These are phyloP conservation scores for Ascochyta viciae-villosae DNA, from an alignment of 2,329 filamentous ascomycete genomes.

Conservation along the genomic window DNA sequence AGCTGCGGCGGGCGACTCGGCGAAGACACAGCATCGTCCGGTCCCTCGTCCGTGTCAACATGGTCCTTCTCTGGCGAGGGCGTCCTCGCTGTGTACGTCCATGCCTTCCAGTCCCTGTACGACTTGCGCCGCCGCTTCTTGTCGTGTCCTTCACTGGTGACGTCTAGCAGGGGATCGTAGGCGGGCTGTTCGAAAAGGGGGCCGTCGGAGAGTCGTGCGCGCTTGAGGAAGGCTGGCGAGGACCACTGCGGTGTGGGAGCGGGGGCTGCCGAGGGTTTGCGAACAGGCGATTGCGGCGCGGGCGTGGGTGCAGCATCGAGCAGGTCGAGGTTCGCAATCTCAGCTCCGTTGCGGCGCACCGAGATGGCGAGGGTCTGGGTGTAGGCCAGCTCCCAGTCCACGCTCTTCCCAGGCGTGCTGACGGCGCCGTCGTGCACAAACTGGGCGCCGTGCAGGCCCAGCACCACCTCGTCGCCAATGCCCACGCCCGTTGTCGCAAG, in stretches of 20 bases:
- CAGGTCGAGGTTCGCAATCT: constrained; percentile 61
- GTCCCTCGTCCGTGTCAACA: constrained; percentile 19
- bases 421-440: constrained; percentile 66
- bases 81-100: constrained; percentile 76
- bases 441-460: constrained; percentile 72
- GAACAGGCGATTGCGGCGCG: constrained; percentile 33
- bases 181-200: constrained; percentile 66
- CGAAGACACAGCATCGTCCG: constrained; percentile 25
- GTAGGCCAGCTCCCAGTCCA: constrained; percentile 65
- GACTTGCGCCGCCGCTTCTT: constrained; percentile 76
- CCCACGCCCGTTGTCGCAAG: constrained; percentile 72
- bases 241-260: constrained; percentile 59
- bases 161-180: constrained; percentile 72
- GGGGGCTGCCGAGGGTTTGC: constrained; percentile 14
- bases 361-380: constrained; percentile 45
- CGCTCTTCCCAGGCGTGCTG: constrained; percentile 63
- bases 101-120: constrained; percentile 70
- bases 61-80: constrained; percentile 69
- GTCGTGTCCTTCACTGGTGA: constrained; percentile 63
- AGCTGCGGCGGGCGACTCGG: constrained; percentile 34
- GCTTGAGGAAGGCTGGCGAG: constrained; percentile 79
- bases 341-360: constrained; percentile 55
- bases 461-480: constrained; percentile 76
- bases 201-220: constrained; percentile 72
- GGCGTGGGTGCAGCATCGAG: constrained; percentile 49